phyloP scores from a whole-genome alignment of 129 eudicot genomes.

The Helianthus tuberosus region DNA sequence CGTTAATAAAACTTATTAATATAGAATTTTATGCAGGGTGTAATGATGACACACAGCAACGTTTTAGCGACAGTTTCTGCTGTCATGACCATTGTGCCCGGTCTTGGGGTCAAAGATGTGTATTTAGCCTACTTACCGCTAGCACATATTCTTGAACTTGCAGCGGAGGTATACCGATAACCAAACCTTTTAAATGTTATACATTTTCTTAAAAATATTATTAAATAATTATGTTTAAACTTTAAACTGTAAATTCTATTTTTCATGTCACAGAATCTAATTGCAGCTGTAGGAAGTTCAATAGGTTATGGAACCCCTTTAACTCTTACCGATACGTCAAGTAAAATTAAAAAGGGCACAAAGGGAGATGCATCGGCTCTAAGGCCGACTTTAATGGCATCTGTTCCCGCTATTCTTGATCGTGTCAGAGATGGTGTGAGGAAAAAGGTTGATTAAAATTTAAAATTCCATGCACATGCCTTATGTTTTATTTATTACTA shows the following conservation, averaged over 20 bases:
- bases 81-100: constrained; percentile 91
- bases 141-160: constrained; percentile 97
- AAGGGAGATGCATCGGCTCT: constrained; percentile 87
- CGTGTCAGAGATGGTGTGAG: constrained; percentile 98
- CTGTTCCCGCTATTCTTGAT: constrained; percentile 97
- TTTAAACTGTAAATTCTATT: background rate
- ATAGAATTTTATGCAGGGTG: constrained; percentile 61
- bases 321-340: constrained; percentile 94
- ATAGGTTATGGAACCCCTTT: constrained; percentile 95
- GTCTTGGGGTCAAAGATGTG: constrained; percentile 72
- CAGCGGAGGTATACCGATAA: constrained; percentile 74
- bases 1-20: background rate
- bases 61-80: constrained; percentile 92
- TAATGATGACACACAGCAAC: constrained; percentile 95
- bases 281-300: constrained; percentile 76
- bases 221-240: background rate
- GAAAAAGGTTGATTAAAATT: constrained; percentile 63
- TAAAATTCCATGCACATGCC: background rate
- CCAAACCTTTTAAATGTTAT: background rate
- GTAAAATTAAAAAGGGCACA: constrained; percentile 86
- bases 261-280: constrained; percentile 55
- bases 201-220: constrained; percentile 9
- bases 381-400: constrained; percentile 84
- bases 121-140: constrained; percentile 92
- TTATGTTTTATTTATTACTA: background rate